phyloP scores from a whole-genome alignment of 2,329 filamentous ascomycete species.

The Fusarium pseudoanthophilum region DNA sequence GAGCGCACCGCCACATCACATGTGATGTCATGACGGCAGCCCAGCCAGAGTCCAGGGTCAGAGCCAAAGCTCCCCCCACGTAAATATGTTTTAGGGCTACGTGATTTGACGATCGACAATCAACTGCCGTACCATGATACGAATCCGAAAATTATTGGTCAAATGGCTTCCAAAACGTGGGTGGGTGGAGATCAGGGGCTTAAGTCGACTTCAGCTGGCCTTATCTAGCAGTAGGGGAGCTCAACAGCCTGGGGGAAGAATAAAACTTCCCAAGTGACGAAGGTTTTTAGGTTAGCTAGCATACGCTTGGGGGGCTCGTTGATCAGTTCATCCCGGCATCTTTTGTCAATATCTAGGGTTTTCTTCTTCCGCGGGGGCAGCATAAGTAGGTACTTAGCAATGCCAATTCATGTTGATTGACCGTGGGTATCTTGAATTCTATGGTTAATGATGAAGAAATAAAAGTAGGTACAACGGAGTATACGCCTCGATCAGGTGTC shows the following conservation, averaged over 20 bases:
- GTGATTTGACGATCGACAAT: constrained; percentile 30
- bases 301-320: neutral
- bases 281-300: neutral
- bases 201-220: constrained; percentile 19
- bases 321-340: neutral
- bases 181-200: constrained; percentile 4
- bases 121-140: constrained; percentile 30
- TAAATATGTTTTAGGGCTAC: constrained; percentile 2
- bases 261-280: neutral
- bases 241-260: neutral
- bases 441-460: constrained; percentile 12
- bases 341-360: neutral
- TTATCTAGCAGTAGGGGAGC: neutral
- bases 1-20: constrained; percentile 48
- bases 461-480: neutral
- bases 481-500: constrained; percentile 25
- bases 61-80: constrained; percentile 10
- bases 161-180: neutral
- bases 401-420: constrained; percentile 14
- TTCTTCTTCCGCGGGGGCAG: neutral
- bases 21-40: constrained; percentile 47
- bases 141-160: constrained; percentile 26
- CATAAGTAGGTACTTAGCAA: neutral
- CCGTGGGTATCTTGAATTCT: constrained; percentile 38
- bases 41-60: constrained; percentile 10